These are phyloP conservation scores for Digitaria exilis DNA, from an alignment of 202 grass and related monocot genomes.

Conservation along the genomic window DNA sequence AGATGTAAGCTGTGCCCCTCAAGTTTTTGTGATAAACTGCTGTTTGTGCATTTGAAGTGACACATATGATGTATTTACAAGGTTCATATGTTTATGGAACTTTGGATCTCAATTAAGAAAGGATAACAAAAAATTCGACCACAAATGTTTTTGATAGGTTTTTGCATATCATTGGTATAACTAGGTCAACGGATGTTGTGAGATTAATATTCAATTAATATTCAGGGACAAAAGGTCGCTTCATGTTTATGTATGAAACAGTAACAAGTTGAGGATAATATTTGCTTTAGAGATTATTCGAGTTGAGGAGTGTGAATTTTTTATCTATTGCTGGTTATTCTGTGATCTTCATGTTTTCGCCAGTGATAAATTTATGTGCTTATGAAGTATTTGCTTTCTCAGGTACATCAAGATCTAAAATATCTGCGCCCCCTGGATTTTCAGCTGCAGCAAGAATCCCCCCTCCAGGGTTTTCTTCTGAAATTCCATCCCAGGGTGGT, in stretches of 20 bases:
- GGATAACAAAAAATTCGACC: background rate
- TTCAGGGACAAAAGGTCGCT: background rate
- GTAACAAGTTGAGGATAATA: background rate
- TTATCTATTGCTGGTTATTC: slow-evolving; percentile 2
- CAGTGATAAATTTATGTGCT: slow-evolving; percentile 2
- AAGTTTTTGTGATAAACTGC: background rate
- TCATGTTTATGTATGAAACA: background rate
- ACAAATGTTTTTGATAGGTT: background rate
- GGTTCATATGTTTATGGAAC: background rate
- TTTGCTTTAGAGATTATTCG: background rate
- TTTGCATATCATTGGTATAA: background rate
- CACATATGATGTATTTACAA: background rate
- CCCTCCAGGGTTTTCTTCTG: slow-evolving; percentile 59
- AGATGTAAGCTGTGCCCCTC: background rate
- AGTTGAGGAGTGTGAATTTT: background rate
- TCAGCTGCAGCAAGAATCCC: slow-evolving; percentile 11
- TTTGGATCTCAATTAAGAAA: background rate
- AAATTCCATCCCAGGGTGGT: slow-evolving; percentile 45
- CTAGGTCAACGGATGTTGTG: background rate
- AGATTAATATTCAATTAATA: background rate
- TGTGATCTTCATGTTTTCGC: slow-evolving; percentile 26
- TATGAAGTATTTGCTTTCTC: slow-evolving; percentile 15
- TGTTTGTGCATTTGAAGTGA: background rate
- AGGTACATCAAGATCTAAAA: slow-evolving; percentile 78
- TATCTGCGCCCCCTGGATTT: slow-evolving; percentile 73